These are phyloP conservation scores for Sherardia arvensis DNA, from an alignment of 257 asterid genomes.

Conservation along the genomic window DNA sequence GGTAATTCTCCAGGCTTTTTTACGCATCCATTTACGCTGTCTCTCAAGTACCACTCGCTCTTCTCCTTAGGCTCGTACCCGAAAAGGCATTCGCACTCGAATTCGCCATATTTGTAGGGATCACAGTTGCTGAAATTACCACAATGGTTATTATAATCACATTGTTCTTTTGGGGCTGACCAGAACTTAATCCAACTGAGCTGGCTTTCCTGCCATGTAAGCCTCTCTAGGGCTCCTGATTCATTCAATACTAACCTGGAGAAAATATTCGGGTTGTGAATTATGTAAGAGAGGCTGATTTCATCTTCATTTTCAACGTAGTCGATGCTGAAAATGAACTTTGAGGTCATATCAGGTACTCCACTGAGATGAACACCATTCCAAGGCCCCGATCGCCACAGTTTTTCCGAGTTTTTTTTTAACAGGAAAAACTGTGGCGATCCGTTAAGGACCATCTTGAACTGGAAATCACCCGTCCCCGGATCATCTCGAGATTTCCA, in stretches of 20 bases:
- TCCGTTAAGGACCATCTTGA: conserved; percentile 27
- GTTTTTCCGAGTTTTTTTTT: not conserved
- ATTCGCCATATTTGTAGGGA: conserved; percentile 15
- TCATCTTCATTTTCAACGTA: conserved; percentile 24
- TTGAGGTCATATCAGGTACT: conserved; percentile 27
- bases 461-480: conserved; percentile 17
- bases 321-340: conserved; percentile 20
- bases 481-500: conserved; percentile 42
- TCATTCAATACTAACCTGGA: conserved; percentile 30
- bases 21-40: conserved; percentile 22
- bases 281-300: conserved; percentile 14
- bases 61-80: conserved; percentile 24
- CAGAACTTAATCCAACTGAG: conserved; percentile 25
- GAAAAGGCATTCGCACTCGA: conserved; percentile 28
- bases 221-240: conserved; percentile 20
- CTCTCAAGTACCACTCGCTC: conserved; percentile 30
- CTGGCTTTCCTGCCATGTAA: conserved; percentile 25
- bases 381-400: conserved; percentile 36
- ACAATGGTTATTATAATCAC: conserved; percentile 25
- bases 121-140: conserved; percentile 19
- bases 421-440: conserved; percentile 14
- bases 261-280: conserved; percentile 16
- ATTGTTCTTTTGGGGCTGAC: conserved; percentile 23
- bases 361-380: conserved; percentile 31
- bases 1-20: conserved; percentile 15